Evolutionary conservation across 23 red algal genomes (phyloP).

Genomic region (Cyanidiococcus yangmingshanensis): DNA sequence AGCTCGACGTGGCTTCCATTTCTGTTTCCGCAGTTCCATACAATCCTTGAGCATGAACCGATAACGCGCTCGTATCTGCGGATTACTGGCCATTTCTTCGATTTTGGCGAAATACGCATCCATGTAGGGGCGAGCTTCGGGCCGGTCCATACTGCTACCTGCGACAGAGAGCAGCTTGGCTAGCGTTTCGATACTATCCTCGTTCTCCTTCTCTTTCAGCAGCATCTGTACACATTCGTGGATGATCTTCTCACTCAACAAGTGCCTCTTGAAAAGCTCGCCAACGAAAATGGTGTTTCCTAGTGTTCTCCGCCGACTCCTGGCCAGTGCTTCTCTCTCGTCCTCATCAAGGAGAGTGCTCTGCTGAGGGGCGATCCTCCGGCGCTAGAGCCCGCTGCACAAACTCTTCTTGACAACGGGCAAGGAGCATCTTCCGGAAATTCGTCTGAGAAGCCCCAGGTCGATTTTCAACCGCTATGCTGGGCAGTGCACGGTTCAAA

Average conservation of each 20-base stretch:
- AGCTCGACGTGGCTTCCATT: slow-evolving; percentile 67
- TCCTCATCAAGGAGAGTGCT: too few species aligned
- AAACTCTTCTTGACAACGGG: not conserved
- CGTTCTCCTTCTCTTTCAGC: slow-evolving; percentile 33
- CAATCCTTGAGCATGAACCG: slow-evolving; percentile 97
- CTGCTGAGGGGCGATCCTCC: not conserved
- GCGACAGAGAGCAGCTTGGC: slow-evolving; percentile 69
- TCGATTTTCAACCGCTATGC: not conserved
- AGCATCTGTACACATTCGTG: slow-evolving; percentile 68
- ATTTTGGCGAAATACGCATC: slow-evolving; percentile 52
- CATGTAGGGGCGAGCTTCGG: slow-evolving; percentile 22
- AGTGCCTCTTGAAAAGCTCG: slow-evolving; percentile 76
- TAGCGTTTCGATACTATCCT: slow-evolving; percentile 60
- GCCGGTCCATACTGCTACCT: slow-evolving; percentile 54
- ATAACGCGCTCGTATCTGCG: slow-evolving; percentile 46
- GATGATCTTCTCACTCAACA: slow-evolving; percentile 72
- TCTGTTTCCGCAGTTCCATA: slow-evolving; percentile 60
- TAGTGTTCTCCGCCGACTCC: slow-evolving; percentile 51
- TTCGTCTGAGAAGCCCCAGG: not conserved
- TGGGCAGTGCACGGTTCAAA: slow-evolving; percentile 3
- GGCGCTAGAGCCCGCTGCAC: slow-evolving; percentile 1
- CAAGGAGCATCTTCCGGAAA: slow-evolving; percentile 1
- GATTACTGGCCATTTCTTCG: slow-evolving; percentile 29
- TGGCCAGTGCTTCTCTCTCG: not conserved
- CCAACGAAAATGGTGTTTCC: slow-evolving; percentile 95